A percentile compares a stretch with the other conserved stretches of the same genome.
phyloP scores from a whole-genome alignment of 257 asterid species.

The Rhazya stricta region DNA sequence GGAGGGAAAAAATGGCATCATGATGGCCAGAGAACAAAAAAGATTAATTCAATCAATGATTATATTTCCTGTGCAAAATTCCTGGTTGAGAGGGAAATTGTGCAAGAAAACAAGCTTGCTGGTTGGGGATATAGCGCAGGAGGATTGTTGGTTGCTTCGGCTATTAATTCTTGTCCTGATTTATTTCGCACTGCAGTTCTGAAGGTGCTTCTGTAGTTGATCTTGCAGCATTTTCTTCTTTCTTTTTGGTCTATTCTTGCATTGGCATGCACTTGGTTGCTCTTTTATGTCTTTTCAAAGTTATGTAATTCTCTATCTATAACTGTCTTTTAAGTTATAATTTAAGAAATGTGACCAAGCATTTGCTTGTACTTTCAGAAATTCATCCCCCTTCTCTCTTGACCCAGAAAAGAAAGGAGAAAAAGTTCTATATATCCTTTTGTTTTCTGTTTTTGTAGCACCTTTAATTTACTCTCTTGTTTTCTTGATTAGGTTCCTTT shows the following conservation, averaged over 20 bases:
- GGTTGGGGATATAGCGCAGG: conserved; percentile 99
- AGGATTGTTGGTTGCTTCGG: conserved; percentile 89
- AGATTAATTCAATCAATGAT: conserved; percentile 66
- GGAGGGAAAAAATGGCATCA: conserved; percentile 69
- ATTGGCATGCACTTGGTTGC: background rate
- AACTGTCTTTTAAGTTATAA: background rate
- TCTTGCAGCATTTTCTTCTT: background rate
- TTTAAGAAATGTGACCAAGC: background rate
- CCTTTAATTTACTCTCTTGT: background rate
- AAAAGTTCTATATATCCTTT: background rate
- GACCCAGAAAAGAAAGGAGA: background rate
- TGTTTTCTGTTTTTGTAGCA: background rate
- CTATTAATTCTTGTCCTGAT: conserved; percentile 67
- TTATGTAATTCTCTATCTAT: background rate
- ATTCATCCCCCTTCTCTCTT: background rate
- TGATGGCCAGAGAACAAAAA: conserved; percentile 70
- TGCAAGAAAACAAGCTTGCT: conserved; percentile 72
- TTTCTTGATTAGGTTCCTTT: conserved; percentile 60
- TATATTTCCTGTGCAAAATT: conserved; percentile 80
- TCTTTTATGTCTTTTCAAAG: background rate
- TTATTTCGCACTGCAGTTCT: conserved; percentile 84
- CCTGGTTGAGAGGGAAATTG: conserved; percentile 60
- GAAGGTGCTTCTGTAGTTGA: conserved; percentile 43
- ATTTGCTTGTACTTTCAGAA: background rate
- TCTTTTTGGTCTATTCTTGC: background rate